A percentile compares a stretch with the other conserved stretches of the same genome.
Evolutionary conservation across 129 eudicot species (phyloP).

Genomic region (Dittrichia graveolens): DNA sequence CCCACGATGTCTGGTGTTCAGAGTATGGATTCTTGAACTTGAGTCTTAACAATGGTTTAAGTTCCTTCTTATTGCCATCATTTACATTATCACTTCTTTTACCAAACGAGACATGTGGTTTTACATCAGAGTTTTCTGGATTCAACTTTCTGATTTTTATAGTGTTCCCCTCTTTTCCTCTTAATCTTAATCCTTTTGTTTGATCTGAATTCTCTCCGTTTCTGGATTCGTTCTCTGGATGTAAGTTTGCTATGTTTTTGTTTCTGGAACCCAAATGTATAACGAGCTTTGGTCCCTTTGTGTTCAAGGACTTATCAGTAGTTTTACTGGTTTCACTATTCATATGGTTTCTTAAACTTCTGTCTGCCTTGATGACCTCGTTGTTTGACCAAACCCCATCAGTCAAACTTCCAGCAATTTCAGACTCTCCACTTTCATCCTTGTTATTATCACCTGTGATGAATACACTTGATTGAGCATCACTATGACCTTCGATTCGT

Average conservation of each 20-base stretch:
- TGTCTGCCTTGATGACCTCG: constrained; percentile 40
- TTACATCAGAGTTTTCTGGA: constrained; percentile 31
- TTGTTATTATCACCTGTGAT: constrained; percentile 37
- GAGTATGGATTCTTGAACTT: constrained; percentile 64
- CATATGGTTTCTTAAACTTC: constrained; percentile 17
- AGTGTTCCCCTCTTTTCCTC: constrained; percentile 54
- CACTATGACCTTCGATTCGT: constrained; percentile 44
- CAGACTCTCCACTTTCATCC: constrained; percentile 49
- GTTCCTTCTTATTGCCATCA: constrained; percentile 52
- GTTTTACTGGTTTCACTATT: constrained; percentile 38
- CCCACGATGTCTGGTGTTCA: constrained; percentile 55
- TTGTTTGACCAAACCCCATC: constrained; percentile 49
- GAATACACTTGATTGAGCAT: constrained; percentile 46
- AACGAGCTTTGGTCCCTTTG: constrained; percentile 81
- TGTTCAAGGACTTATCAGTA: constrained; percentile 42
- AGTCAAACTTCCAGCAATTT: constrained; percentile 51
- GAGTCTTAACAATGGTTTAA: constrained; percentile 61
- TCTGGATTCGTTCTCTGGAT: constrained; percentile 43
- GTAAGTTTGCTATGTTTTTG: constrained; percentile 47
- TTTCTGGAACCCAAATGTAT: constrained; percentile 74
- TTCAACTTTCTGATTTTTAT: constrained; percentile 60
- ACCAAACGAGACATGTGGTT: constrained; percentile 41
- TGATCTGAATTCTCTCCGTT: constrained; percentile 50
- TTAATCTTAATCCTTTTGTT: constrained; percentile 44
- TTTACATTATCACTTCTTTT: constrained; percentile 37